Evolutionary conservation across 352 stramenopile genomes (phyloP), one percentile per base, ranked within the genome.

Genomic region (Phytopythium oedochilum): DNA sequence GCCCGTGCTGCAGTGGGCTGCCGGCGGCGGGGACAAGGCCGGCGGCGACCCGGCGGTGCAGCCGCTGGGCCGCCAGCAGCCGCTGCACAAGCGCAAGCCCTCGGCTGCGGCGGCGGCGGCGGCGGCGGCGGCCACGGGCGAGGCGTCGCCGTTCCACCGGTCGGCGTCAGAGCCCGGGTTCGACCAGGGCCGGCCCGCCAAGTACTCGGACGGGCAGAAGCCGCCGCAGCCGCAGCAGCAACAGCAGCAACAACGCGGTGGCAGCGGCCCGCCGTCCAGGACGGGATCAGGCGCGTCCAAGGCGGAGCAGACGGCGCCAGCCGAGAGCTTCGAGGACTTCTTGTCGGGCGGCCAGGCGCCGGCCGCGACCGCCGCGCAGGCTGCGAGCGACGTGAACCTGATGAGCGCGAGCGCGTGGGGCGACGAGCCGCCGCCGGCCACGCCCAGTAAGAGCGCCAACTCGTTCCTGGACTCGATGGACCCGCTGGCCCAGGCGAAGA

Each of bases 401-500:
- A 93, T 93, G 76, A 79, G 59, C 53, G 80, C 83, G 53, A 83
- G 71, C 42, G 61, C 59, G 3, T 88, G 74, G 76, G 70, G 61
- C 7, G 75, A 82, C 44, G 57, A 61, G 23, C 45, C 61, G 3
- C 51, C 63, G 7, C 23, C 60, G 9, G 47, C 68, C 25, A 61
- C 76, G n/a, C 51, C 68, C 25, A 59, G 61, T 17, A 61, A 66
- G 18, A 66, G 51, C 39, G 51, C 52, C 26, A 64, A 54, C 22
- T 71, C 75, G 42, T 91, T 91, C 48, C 50, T 88, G 36, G 83
- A 55, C 61, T 67, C 78, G 5, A 91, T 89, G 81, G 78, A 89
- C 35, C 81, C 78, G 23, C 56, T 89, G n/a, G 75, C 75, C 25
- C 68, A 63, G 50, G 39, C 53, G 22, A 66, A 60, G 18, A 75